Evolutionary conservation across 208 protist genomes (phyloP), one percentile per base, ranked within the genome.

Genomic region (Crithidia fasciculata): DNA sequence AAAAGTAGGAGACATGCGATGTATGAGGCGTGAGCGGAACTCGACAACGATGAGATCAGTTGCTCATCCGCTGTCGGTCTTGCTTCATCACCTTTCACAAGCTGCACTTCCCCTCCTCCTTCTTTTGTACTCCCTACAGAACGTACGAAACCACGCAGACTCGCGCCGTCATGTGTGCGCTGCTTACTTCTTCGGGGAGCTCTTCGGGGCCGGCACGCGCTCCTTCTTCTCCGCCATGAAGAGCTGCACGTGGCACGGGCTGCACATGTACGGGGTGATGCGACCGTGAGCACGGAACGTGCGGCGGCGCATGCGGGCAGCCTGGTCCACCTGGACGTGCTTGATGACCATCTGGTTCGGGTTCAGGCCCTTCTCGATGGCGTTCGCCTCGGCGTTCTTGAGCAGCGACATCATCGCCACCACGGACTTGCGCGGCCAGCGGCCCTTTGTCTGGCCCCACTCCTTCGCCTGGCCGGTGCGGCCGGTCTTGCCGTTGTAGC

Each of bases 251-350:
- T 96, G 92, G 86, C 92, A 96, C 18, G 91, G 89, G 84, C 85
- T 95, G 90, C 92, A 95, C 94, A 98, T 98, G 92, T 91, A 98
- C 56, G 94, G 92, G 19, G 85, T 86, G 72, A 99, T 98, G 80
- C 96, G 91, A 69, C 97, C 97, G 82, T 99, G 97, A 54, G 97
- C 97, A 82, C 97, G 92, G 87, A 97, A 99, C 47, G 95, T 98
- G 80, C 96, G 90, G 82, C 97, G 91, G 74, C 97, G 92, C 83
- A 96, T 91, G 77, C 87, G 90, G 62, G 86, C 74, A 57, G 96
- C 97, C 81, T 95, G 69, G 67, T 98, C 88, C 18, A 98, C 96
- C 82, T 97, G 88, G 58, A 98, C 84, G 89, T 98, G 96, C 74
- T 94, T 92, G 74, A 99, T 87, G 72, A 95, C 73, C 84, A 99